Base-by-base conservation (phyloP, 768 basidiomycete genomes). In the Tylopilus cervinicoccineus region DNA sequence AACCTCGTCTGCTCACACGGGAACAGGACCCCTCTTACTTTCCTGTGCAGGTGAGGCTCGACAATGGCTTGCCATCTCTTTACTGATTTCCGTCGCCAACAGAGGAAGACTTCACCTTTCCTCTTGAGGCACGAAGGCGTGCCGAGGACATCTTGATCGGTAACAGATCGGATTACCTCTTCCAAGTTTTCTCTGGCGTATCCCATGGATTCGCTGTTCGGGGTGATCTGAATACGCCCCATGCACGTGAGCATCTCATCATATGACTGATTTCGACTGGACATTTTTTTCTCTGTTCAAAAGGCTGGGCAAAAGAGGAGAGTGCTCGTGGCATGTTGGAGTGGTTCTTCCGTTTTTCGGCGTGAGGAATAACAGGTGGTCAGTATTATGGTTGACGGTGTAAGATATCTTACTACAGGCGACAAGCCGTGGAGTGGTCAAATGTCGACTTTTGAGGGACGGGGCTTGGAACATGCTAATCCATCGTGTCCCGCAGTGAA, bases 261-360 rank as follows among this genome's bases (percentile, higher is more conserved):
- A 4, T 28, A 17, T 16, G 7, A 23, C 28, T n/a, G 9, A 6
- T 19, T 37, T 27, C 11, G 11, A n/a, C 24, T 26, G 42, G 43
- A 44, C 22, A 34, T 29, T 20, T 4, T 38, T 13, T 32, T 16
- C 10, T 32, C 16, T 32, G 16, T 36, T 33, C 31, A 14, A 20
- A 33, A 81, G 79, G 77, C 11, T 80, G 78, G 78, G 76, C 77
- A 2, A 80, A 80, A 54, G 80, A 81, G 47, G 75, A 81, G 50
- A 75, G 76, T 17, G 78, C 80, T 11, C 68, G 71, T 1, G 73
- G 75, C 17, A 67, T 79, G n/a, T 56, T 71, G 7, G 61, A 56
- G 1, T 81, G 79, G 77, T 80, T 79, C 57, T 62, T 65, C 39
- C 63, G 74, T 22, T 79, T 81, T 24, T 7, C 43, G 1, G 39